These are phyloP conservation scores for Crithidia brevicula DNA, from an alignment of 208 protist species.

Conservation along the genomic window DNA sequence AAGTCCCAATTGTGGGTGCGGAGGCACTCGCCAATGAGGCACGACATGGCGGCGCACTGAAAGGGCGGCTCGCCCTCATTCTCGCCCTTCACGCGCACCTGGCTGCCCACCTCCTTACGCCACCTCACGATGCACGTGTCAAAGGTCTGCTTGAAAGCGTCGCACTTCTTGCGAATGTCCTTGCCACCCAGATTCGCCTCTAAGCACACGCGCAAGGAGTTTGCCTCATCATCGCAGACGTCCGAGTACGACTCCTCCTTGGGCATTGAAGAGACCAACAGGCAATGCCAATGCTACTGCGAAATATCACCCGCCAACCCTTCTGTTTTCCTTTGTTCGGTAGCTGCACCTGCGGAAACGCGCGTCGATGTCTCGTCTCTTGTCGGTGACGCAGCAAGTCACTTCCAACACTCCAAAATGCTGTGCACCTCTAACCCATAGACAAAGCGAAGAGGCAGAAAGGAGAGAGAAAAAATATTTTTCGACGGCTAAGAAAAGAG, in stretches of 20 bases:
- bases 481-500: too few species aligned
- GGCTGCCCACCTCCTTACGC: slow-evolving; percentile 45
- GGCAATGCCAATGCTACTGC: too few species aligned
- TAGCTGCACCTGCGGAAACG: too few species aligned
- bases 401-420: too few species aligned
- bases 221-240: slow-evolving; percentile 69
- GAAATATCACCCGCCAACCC: too few species aligned
- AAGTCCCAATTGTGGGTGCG: slow-evolving; percentile 81
- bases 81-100: slow-evolving; percentile 59
- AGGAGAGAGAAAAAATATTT: too few species aligned
- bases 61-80: slow-evolving; percentile 79
- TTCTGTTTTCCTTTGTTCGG: too few species aligned
- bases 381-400: too few species aligned
- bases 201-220: slow-evolving; percentile 62
- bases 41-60: slow-evolving; percentile 80
- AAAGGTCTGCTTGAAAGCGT: slow-evolving; percentile 39
- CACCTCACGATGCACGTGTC: slow-evolving; percentile 63
- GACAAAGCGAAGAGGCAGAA: too few species aligned
- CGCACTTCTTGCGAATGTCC: slow-evolving; percentile 43
- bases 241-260: slow-evolving; percentile 23
- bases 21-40: slow-evolving; percentile 74
- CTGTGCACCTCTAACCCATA: too few species aligned
- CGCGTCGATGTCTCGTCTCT: too few species aligned
- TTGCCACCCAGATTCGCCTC: slow-evolving; percentile 53
- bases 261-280: slow-evolving; percentile 1